Base-by-base conservation (phyloP, 2,329 filamentous ascomycete genomes). In the Fusarium coffeatum region DNA sequence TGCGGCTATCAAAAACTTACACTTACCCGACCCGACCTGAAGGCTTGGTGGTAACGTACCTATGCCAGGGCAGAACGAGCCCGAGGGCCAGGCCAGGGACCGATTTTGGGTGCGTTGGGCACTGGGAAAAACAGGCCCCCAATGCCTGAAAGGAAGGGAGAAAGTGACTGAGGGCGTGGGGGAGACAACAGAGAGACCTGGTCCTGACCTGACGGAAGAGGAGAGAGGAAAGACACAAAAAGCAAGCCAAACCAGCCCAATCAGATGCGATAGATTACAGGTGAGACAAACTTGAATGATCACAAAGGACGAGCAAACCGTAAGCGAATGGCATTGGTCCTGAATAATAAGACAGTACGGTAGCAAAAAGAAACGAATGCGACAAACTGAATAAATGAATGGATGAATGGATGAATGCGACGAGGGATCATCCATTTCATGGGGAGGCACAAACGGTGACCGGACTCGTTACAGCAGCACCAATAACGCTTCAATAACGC, bases 161-260 rank as follows among this genome's bases (percentile, higher is more conserved):
- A 43, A 16, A 32, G 37, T 49, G 34, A 27, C 34, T 37, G 37
- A 40, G 51, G 48, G 51, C 57, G 64, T 65, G 66, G 65, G 66
- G 65, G 64, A 48, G 47, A 40, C 18, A 59, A 54, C 32, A 20
- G 32, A 41, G 48, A 23, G 23, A 27, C 20, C 23, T 12, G 18
- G 23, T 18, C 20, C 23, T 20, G 18, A 51, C 55, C 9, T 6
- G 13, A 51, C 62, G 34, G 58, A 59, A 48, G 59, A 69, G 65
- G 49, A 55, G 59, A 68, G 66, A 68, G 64, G 46, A 59, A 65
- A 69, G 65, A 68, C 50, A 55, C 48, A 40, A 60, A 67, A 69
- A 68, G 54, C 59, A 68, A 69, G 37, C 55, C 27, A 40, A 62
- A 11, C 23, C 34, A 37, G 34, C 34, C 34, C 12, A 37, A 43